Evolutionary conservation across 2,329 filamentous ascomycete genomes (phyloP).

Genomic region (Clarireedia hainanense): DNA sequence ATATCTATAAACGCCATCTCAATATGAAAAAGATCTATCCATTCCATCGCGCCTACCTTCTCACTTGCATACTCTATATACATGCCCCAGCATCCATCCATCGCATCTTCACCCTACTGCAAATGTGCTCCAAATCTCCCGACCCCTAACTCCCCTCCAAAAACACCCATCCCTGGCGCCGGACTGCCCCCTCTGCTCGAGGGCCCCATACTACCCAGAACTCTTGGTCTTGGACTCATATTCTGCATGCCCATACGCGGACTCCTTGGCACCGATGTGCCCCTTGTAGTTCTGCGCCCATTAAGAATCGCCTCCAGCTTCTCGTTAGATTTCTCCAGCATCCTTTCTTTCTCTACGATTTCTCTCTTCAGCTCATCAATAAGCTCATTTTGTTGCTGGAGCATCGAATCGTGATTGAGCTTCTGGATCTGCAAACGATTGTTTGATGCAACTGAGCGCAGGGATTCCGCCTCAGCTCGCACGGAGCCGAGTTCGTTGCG

Average conservation of each 20-base stretch:
- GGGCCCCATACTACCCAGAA: constrained; percentile 9
- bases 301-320: constrained; percentile 32
- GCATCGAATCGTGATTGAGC: constrained; percentile 18
- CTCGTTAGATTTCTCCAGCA: constrained; percentile 33
- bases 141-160: constrained; percentile 1
- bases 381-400: constrained; percentile 18
- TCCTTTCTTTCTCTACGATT: constrained; percentile 29
- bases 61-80: neutral
- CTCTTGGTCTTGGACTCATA: constrained; percentile 15
- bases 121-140: constrained; percentile 3
- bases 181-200: constrained; percentile 23
- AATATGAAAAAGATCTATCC: no score
- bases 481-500: constrained; percentile 14
- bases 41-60: neutral
- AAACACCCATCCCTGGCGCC: constrained; percentile 9
- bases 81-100: neutral
- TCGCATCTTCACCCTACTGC: neutral
- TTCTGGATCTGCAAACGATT: constrained; percentile 25
- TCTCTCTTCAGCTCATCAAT: constrained; percentile 28
- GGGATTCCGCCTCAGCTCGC: constrained; percentile 10
- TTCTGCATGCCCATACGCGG: constrained; percentile 26
- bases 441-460: constrained; percentile 19
- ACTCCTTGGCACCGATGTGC: constrained; percentile 24
- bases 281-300: constrained; percentile 32
- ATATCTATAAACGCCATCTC: no score